Base-by-base conservation (phyloP, 306 rosid species). In the Glycine latifolia region DNA sequence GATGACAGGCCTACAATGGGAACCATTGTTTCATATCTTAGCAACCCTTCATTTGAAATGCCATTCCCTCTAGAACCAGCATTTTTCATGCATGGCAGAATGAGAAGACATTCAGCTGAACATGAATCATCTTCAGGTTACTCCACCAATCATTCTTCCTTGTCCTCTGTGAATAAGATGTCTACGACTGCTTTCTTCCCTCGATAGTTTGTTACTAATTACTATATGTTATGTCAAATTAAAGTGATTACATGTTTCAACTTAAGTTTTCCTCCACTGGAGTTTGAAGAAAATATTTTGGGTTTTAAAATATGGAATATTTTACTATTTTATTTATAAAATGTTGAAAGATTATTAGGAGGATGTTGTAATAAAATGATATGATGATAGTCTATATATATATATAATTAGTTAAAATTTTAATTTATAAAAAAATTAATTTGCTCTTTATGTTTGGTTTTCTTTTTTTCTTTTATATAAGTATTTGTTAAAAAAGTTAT, bases 1-100 rank as follows among this genome's bases (percentile, higher is more conserved):
- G 85, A 69, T 14, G 89, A 89, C 3, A 87, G 94, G 39, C 97
- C 97, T 37, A 75, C 89, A 35, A 92, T 92, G 87, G 88, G 91
- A 72, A 63, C 75, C 3, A 73, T 88, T 33, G 84, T 81, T 41
- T 82, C 84, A 0, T 83, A 82, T 74, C 83, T 91, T 35, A 85
- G 49, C 33, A 88, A 85, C 41, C 60, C 73, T 11, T 78, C 84
- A 13, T 14, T 50, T 44, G 85, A 84, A 67, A 87, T 91, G 60
- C 91, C 97, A 35, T 70, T 63, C 33, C 97, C 94, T 6, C 43
- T 41, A 3, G 87, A 88, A 60, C 97, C 97, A n/a, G 91, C 92
- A 4, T 84, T 87, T 87, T 88, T 83, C 85, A 59, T 75, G 86
- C 75, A 73, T 2, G 85, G 83, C 14, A 81, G 82, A 59, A 66